Conservation (phyloP, 192 early-diverging fungal genomes). For the Coemansia sp. region DNA sequence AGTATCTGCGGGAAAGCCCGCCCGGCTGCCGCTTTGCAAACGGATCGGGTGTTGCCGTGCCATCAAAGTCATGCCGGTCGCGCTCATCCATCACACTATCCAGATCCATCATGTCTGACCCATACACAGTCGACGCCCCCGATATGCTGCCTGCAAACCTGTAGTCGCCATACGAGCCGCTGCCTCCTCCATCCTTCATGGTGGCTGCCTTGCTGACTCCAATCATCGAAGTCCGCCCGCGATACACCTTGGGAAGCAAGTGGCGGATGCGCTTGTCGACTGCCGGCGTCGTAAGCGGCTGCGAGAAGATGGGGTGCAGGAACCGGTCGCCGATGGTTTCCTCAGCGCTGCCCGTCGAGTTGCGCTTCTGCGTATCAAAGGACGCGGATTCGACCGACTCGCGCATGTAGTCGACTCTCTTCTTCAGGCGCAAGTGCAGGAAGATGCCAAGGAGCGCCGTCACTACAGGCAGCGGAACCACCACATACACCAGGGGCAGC, state of each 20-base stretch:
- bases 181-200: neutral
- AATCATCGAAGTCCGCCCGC: conserved; percentile 43
- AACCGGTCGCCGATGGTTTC: conserved; percentile 60
- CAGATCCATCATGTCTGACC: conserved; percentile 30
- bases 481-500: conserved; percentile 50
- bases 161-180: conserved; percentile 5
- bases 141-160: conserved; percentile 20
- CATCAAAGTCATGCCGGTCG: conserved; percentile 54
- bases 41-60: conserved; percentile 32
- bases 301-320: conserved; percentile 65
- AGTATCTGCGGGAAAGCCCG: conserved; percentile 35
- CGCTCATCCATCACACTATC: conserved; percentile 51
- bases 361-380: conserved; percentile 26
- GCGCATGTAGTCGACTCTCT: conserved; percentile 60
- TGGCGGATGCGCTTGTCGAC: conserved; percentile 67
- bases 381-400: conserved; percentile 49
- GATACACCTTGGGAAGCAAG: conserved; percentile 63
- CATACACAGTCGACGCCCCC: conserved; percentile 44
- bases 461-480: conserved; percentile 64
- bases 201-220: neutral
- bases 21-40: conserved; percentile 13
- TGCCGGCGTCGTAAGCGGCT: conserved; percentile 65
- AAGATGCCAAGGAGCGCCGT: conserved; percentile 59
- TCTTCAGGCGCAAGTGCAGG: conserved; percentile 50
- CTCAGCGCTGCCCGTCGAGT: conserved; percentile 6